Base-by-base conservation (phyloP, 768 basidiomycete species). In the Boletus insuetus region DNA sequence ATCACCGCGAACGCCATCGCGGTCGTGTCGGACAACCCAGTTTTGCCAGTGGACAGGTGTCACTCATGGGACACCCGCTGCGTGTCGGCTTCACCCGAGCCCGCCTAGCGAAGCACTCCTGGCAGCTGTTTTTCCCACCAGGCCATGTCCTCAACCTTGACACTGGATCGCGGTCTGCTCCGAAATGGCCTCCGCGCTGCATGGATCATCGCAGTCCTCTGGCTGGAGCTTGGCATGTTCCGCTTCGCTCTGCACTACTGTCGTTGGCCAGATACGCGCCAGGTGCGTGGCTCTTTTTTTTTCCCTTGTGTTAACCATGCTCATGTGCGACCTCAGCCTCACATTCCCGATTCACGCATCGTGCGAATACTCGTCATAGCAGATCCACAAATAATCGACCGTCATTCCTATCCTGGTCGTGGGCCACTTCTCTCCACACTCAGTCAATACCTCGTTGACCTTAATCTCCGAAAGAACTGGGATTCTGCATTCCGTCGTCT, bases 391-490 rank as follows among this genome's bases (percentile, higher is more conserved):
- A 82, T 96, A 26, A 78, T 92, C 43, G 86, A 94, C 68, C 77
- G 79, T 45, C 75, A 79, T 42, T 90, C 90, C 4, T 94, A 94
- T 68, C 84, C 85, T 11, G 81, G 73, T 38, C 81, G 88, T 6
- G 66, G 74, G 5, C 64, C 77, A 22, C 69, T 81, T 64, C 69
- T 89, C 22, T 82, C 83, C 53, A 79, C 77, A 51, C 62, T 92
- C 6, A 81, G 81, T 16, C 86, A 83, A 60, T 64, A 83, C 56
- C 67, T 93, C 49, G 85, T 89, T 48, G 91, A 96, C 74, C 76
- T 89, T 56, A 91, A 92, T 67, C 74, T 96, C 54, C 82, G 89
- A 44, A 95, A 93, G 73, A 87, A 79, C 64, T 97, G 94, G 94
- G 79, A 79, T 52, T 84, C 79, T 9, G 84, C 84, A 4, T 75